Conservation (phyloP, 495 filamentous ascomycete species). For the Aspergillus kassunensis region DNA sequence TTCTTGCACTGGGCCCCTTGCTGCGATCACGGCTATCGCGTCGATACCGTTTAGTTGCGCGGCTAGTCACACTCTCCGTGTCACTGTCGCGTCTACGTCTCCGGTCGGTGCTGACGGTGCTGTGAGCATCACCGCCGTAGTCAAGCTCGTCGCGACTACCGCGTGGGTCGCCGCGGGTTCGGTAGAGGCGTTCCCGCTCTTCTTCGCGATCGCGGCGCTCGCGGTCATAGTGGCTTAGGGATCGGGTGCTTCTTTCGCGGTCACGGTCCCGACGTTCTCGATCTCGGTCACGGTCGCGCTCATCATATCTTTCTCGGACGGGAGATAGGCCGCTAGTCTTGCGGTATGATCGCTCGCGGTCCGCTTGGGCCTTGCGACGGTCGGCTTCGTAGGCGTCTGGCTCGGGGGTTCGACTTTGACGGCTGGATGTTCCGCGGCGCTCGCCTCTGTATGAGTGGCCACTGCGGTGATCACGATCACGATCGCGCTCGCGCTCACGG, state of each 20-base stretch:
- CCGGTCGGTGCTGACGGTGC: slow-evolving; percentile 55
- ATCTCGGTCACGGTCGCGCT: slow-evolving; percentile 52
- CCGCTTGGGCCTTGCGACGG: slow-evolving; percentile 77
- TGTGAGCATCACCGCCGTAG: slow-evolving; percentile 75
- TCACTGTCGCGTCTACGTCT: slow-evolving; percentile 67
- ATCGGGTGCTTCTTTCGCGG: slow-evolving; percentile 47
- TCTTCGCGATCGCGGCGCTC: slow-evolving; percentile 80
- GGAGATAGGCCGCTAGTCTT: slow-evolving; percentile 63
- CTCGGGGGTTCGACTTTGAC: slow-evolving; percentile 73
- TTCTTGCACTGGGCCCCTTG: slow-evolving; percentile 60
- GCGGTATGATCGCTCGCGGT: slow-evolving; percentile 82
- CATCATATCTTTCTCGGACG: slow-evolving; percentile 49
- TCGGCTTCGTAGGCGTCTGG: slow-evolving; percentile 85
- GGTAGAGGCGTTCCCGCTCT: slow-evolving; percentile 79
- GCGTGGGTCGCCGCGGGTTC: slow-evolving; percentile 72
- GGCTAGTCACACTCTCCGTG: slow-evolving; percentile 63
- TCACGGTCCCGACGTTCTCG: slow-evolving; percentile 50
- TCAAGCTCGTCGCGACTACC: slow-evolving; percentile 76
- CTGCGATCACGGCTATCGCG: slow-evolving; percentile 46
- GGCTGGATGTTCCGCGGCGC: slow-evolving; percentile 55
- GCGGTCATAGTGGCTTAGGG: slow-evolving; percentile 55
- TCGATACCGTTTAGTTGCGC: slow-evolving; percentile 46
- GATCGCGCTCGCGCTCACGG: slow-evolving; percentile 55
- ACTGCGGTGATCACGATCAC: slow-evolving; percentile 52
- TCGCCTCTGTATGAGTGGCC: slow-evolving; percentile 41